A percentile compares a stretch with the other conserved stretches of the same genome.
Evolutionary conservation across 2,329 filamentous ascomycete genomes (phyloP).

Genomic region (Paracorniculantispora psalliotae): DNA sequence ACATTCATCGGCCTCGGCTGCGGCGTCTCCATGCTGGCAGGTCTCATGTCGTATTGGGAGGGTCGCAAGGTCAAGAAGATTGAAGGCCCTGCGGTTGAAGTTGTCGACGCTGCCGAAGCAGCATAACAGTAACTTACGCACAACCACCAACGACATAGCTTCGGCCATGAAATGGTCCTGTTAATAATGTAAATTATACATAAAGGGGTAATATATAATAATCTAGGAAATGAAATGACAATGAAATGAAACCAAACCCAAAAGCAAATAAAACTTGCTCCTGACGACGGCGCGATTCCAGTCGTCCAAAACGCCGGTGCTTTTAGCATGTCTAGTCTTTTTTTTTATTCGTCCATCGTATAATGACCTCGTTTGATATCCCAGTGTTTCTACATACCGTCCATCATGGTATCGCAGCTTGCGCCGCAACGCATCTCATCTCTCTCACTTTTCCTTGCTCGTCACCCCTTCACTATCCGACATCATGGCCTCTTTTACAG

Average conservation of each 20-base stretch:
- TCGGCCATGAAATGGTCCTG: too few species aligned
- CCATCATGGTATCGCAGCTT: too few species aligned
- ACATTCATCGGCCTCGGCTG: slow-evolving; percentile 22
- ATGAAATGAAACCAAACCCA: background rate
- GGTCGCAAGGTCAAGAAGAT: slow-evolving; percentile 23
- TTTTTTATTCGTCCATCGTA: background rate
- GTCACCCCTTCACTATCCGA: background rate
- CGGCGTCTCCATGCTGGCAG: slow-evolving; percentile 21
- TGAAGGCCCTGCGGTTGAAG: slow-evolving; percentile 20
- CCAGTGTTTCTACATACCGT: too few species aligned
- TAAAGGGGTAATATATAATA: background rate
- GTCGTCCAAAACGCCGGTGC: background rate
- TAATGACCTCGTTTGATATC: too few species aligned
- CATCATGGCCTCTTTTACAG: background rate
- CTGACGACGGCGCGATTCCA: background rate
- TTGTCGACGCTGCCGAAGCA: slow-evolving; percentile 9
- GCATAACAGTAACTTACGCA: background rate
- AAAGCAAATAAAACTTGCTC: background rate
- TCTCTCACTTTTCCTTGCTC: background rate
- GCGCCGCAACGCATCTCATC: background rate
- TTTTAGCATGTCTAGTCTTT: background rate
- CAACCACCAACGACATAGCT: background rate
- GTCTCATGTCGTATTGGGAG: slow-evolving; percentile 24
- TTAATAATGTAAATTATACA: background rate
- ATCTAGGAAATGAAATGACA: background rate